Percentiles rank a stretch among this genome's conserved stretches.
Evolutionary conservation across 2,329 filamentous ascomycete genomes (phyloP).

Genomic region (Cladophialophora bantiana): DNA sequence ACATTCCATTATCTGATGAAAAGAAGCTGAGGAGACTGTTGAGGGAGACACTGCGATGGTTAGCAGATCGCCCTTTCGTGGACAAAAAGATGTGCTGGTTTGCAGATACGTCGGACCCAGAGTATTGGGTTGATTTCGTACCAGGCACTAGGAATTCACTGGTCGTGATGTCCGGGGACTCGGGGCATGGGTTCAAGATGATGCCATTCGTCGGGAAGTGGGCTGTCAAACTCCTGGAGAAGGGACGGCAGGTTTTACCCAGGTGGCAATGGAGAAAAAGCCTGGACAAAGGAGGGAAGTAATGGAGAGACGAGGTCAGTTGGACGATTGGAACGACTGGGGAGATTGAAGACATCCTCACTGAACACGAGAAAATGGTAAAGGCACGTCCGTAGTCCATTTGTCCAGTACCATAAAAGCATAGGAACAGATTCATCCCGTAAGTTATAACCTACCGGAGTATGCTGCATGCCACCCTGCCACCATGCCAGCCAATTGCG

Average conservation of each 20-base stretch:
- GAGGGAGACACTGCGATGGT: constrained; percentile 59
- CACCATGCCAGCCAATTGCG: no score
- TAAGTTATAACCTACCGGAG: no score
- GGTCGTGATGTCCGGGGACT: constrained; percentile 64
- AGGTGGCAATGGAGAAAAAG: constrained; percentile 62
- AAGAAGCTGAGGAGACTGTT: constrained; percentile 59
- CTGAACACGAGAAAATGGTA: constrained; percentile 26
- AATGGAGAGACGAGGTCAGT: constrained; percentile 57
- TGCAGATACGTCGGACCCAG: constrained; percentile 66
- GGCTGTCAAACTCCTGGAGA: constrained; percentile 57
- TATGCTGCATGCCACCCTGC: no score
- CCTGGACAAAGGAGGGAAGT: constrained; percentile 41
- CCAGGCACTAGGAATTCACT: constrained; percentile 57
- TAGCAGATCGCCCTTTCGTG: constrained; percentile 64
- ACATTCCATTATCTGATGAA: constrained; percentile 63
- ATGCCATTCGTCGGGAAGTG: constrained; percentile 66
- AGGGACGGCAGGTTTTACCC: constrained; percentile 52
- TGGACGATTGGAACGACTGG: constrained; percentile 53
- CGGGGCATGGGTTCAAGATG: constrained; percentile 70
- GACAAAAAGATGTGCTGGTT: constrained; percentile 68
- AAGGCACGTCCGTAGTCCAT: constrained; percentile 24
- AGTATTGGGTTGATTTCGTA: constrained; percentile 67
- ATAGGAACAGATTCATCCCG: background rate
- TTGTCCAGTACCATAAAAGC: background rate
- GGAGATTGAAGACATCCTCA: constrained; percentile 30